Base-by-base conservation (phyloP, 1,284 basidiomycete species). In the Trichosporon faecale region DNA sequence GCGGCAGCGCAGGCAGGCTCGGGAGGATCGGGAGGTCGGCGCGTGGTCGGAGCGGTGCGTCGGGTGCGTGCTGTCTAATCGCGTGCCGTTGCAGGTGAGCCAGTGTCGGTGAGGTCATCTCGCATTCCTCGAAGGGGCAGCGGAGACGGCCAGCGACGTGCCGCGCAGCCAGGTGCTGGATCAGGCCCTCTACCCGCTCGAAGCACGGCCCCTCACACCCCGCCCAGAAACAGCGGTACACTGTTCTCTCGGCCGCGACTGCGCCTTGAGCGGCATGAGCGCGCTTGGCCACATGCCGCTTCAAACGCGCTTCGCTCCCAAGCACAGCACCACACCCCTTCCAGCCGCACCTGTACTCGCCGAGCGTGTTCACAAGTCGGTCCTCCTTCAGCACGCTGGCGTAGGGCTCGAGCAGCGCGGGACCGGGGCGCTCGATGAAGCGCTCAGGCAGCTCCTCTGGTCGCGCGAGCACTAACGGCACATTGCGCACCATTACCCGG, bases 311-410 rank as follows among this genome's bases (percentile, higher is more conserved):
- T 68, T 82, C 79, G 35, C 69, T 74, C 4, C 65, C 79, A 12
- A 82, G 68, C 11, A 77, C 65, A 0, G 78, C 73, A 57, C 75
- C 75, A 29, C 80, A 82, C 3, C 76, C 78, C 66, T 80, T 76
- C 80, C 80, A 82, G 7, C 67, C 69, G 63, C 80, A 82, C 8
- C 18, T 6, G 23, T 72, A 71, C 33, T 70, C 67, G n/a, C 65
- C 69, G 9, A 71, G 35, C 8, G 78, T 70, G n/a, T 76, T 71
- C 7, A 77, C 60, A 27, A 82, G 55, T 14, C 72, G 75, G 3
- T 70, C n/a, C 31, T 73, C 69, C 4, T 70, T 67, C 18, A 82
- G 68, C 0, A 79, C 68, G 25, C 68, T 66, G n/a, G 70, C 70
- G 49, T 69, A 77, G n/a, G 76, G 76, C 67, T 78, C 78, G 2